Evolutionary conservation across 495 filamentous ascomycete species (phyloP).

Genomic region (Xylaria flabelliformis): DNA sequence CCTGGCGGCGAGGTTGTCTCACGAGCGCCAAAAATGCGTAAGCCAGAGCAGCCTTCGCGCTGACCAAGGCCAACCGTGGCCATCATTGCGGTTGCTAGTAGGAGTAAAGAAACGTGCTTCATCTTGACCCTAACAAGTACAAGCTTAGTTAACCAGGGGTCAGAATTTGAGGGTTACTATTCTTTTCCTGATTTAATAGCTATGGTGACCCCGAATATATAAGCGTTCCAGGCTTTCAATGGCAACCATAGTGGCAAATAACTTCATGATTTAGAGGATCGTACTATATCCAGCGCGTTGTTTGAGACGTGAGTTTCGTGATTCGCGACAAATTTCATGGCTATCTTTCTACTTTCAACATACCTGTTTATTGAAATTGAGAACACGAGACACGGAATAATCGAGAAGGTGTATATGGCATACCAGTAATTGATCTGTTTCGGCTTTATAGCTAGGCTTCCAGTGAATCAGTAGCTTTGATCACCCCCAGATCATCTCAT

Average conservation of each 20-base stretch:
- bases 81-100: conserved; percentile 10
- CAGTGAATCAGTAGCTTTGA: neutral
- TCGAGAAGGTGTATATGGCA: neutral
- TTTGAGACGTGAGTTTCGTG: neutral
- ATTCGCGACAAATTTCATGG: neutral
- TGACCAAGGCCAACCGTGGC: neutral
- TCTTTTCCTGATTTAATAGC: neutral
- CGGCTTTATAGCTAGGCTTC: neutral
- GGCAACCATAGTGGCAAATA: neutral
- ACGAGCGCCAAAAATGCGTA: conserved; percentile 67
- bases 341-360: neutral
- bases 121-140: neutral
- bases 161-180: neutral
- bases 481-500: no score
- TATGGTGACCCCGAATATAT: neutral
- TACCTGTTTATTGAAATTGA: neutral
- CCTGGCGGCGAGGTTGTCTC: conserved; percentile 64
- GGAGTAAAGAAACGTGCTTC: conserved; percentile 11
- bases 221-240: neutral
- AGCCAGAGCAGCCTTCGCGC: conserved; percentile 47
- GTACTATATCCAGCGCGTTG: neutral
- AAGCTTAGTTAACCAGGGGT: neutral
- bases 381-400: neutral
- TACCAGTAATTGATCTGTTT: neutral
- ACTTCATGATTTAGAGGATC: neutral